Evolutionary conservation across 305 asterid species (phyloP).

Genomic region (Fraxinus angustifolia): DNA sequence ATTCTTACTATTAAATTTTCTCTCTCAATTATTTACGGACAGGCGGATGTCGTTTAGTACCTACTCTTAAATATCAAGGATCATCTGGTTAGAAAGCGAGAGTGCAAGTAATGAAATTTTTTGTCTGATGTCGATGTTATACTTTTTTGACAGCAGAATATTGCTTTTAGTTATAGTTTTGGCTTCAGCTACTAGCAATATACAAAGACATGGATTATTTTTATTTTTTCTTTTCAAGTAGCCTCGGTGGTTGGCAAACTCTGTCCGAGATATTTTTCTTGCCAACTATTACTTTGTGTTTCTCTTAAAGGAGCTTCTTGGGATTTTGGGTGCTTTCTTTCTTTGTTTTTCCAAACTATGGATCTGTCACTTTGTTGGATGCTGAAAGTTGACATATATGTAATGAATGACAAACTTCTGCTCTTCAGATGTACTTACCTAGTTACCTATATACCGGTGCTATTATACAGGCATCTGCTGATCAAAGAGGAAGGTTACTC

Average conservation of each 20-base stretch:
- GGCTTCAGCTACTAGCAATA: not conserved
- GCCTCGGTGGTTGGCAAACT: not conserved
- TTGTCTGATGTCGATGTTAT: not conserved
- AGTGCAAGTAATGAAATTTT: not conserved
- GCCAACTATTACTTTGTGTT: not conserved
- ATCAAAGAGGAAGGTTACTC: constrained; percentile 60
- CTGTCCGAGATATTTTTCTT: not conserved
- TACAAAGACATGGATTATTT: not conserved
- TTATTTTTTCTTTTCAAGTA: not conserved
- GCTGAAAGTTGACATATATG: not conserved
- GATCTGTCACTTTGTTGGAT: not conserved
- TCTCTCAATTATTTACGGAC: not conserved
- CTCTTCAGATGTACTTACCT: not conserved
- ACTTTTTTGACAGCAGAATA: not conserved
- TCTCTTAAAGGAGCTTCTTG: not conserved
- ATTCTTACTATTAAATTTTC: not conserved
- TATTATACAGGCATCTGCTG: constrained; percentile 43
- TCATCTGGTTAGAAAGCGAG: not conserved
- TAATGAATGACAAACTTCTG: not conserved
- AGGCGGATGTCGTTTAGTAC: not conserved
- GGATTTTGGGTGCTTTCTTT: not conserved
- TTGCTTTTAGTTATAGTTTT: not conserved
- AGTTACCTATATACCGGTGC: too few relatives aligned
- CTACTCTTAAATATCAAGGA: not conserved
- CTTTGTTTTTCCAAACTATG: not conserved